phyloP scores from a whole-genome alignment of 805 yeast species.

The Kodamaea neixiangensis region DNA sequence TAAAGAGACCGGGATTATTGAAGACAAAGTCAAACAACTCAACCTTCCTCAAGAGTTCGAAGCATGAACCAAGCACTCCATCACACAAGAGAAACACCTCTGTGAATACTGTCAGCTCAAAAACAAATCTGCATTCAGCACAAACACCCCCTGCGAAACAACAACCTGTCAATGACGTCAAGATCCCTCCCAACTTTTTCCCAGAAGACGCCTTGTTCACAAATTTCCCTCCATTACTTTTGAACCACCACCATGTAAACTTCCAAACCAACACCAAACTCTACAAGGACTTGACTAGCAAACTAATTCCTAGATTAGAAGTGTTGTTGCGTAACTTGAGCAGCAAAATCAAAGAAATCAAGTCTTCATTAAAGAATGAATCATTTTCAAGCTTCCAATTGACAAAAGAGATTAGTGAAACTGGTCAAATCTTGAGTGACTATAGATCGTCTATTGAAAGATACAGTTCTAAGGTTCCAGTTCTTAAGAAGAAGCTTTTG shows the following conservation, averaged over 20 bases:
- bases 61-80: slow-evolving; percentile 10
- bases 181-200: slow-evolving; percentile 24
- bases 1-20: slow-evolving; percentile 24
- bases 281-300: slow-evolving; percentile 32
- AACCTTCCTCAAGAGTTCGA: slow-evolving; percentile 22
- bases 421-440: slow-evolving; percentile 52
- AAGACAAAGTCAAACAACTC: slow-evolving; percentile 26
- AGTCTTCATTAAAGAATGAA: slow-evolving; percentile 40
- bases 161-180: slow-evolving; percentile 18
- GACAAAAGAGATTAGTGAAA: slow-evolving; percentile 51
- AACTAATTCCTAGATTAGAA: slow-evolving; percentile 41
- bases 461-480: slow-evolving; percentile 39
- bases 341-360: slow-evolving; percentile 44
- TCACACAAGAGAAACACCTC: slow-evolving; percentile 19
- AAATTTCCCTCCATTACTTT: slow-evolving; percentile 33
- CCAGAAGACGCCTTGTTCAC: slow-evolving; percentile 27
- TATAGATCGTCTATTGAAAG: slow-evolving; percentile 36
- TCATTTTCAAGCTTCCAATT: slow-evolving; percentile 40
- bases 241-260: slow-evolving; percentile 35
- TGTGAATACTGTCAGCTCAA: slow-evolving; percentile 1
- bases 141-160: slow-evolving; percentile 1
- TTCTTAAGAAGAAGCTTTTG: slow-evolving; percentile 21
- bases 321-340: slow-evolving; percentile 35
- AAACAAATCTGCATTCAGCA: background rate
- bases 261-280: slow-evolving; percentile 30